Base-by-base conservation (phyloP, 805 yeast genomes). In the Saturnispora hagleri region DNA sequence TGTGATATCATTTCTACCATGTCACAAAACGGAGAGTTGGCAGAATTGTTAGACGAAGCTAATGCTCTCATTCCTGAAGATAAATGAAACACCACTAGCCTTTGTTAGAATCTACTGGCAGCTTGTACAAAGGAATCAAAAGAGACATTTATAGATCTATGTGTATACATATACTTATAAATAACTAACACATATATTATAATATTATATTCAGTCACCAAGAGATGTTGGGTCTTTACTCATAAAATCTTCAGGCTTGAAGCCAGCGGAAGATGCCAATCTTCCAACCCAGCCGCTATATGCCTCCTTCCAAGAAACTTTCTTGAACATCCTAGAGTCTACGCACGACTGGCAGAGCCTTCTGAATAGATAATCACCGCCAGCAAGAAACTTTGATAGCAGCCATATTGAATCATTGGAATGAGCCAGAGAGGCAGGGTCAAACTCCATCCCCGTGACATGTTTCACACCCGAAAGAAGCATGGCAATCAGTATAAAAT, bases 1-100 rank as follows among this genome's bases (percentile, higher is more conserved):
- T 93, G 97, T 70, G 99, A 93, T 69, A 90, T 93, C 57, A 76
- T 93, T 50, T 88, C 85, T 65, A 81, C 86, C 52, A 90, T 93
- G 98, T 87, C 95, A 40, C 86, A 84, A 60, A 66, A 73, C 50
- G 99, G 99, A n/a, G 97, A 91, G 63, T 78, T 93, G 51, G 81
- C 89, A 17, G 90, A 90, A 52, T 66, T 93, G 55, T 74, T 93
- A 48, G 97, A 90, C 58, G 72, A 79, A 51, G 87, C 86, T 51
- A 79, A 81, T 48, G 93, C 87, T 43, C 75, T 91, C 52, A 81
- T 89, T 31, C 89, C 93, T 12, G 89, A 83, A 63, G 95, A 86
- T 52, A 81, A 75, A 26, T 35, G 44, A 26, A 42, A 26, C 33
- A 4, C 15, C 15, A 1, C 34, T 31, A 26, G 7, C 15, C 12